phyloP scores from a whole-genome alignment of 768 basidiomycete species.

The Clavulina sp. region DNA sequence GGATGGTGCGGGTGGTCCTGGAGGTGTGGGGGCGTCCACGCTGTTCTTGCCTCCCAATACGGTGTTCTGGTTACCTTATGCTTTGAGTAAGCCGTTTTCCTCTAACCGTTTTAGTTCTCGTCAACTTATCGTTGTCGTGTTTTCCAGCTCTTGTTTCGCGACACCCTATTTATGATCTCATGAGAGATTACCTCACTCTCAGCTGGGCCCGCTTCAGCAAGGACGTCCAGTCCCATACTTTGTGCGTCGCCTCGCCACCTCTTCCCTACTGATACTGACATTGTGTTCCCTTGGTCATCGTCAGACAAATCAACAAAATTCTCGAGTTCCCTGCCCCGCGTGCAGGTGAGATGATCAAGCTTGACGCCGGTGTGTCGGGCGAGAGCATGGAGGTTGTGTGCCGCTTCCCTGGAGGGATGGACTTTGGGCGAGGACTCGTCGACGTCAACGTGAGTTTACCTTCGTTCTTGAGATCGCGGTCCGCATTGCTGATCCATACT shows the following conservation, averaged over 20 bases:
- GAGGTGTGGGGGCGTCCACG: constrained; percentile 50
- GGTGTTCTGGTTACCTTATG: constrained; percentile 90
- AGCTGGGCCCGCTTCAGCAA: constrained; percentile 91
- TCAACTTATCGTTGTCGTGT: constrained; percentile 5
- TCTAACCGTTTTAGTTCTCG: constrained; percentile 13
- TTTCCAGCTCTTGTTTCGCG: constrained; percentile 71
- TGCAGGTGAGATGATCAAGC: constrained; percentile 68
- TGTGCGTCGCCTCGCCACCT: constrained; percentile 38
- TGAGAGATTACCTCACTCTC: constrained; percentile 91
- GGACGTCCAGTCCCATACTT: constrained; percentile 81
- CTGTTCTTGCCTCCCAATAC: constrained; percentile 77
- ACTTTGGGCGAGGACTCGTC: constrained; percentile 79
- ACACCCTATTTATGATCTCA: constrained; percentile 85
- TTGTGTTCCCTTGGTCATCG: not conserved
- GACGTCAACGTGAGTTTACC: constrained; percentile 45
- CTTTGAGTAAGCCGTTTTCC: constrained; percentile 44
- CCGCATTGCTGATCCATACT: constrained; percentile 1
- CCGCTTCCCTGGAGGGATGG: constrained; percentile 82
- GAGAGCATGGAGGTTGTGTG: constrained; percentile 61
- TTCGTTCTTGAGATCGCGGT: not conserved
- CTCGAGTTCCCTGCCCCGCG: constrained; percentile 48
- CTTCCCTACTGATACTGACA: not conserved
- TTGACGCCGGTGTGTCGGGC: constrained; percentile 53
- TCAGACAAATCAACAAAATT: constrained; percentile 12
- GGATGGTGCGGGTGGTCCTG: constrained; percentile 25